Percentiles rank a stretch among this genome's conserved stretches.
phyloP scores from a whole-genome alignment of 2,329 filamentous ascomycete species.

The Byssochlamys sp. region DNA sequence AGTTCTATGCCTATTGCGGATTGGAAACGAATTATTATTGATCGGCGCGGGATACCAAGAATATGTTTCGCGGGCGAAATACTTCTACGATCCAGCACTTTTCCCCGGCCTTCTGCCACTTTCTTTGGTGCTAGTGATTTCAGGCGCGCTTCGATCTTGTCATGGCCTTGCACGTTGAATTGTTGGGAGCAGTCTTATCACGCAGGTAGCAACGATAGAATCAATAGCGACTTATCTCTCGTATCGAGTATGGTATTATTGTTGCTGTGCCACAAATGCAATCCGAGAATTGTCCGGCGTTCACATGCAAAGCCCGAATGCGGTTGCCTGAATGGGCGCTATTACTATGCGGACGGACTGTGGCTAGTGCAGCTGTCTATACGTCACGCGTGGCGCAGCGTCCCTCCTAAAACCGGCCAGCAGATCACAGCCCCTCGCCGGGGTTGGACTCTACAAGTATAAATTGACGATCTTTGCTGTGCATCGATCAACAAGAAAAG shows the following conservation, averaged over 20 bases:
- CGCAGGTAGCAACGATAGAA: neutral
- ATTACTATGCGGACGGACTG: conserved; percentile 6
- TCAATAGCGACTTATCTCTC: neutral
- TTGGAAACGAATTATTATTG: neutral
- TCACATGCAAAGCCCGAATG: conserved; percentile 1
- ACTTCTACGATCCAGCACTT: neutral
- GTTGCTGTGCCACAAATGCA: neutral
- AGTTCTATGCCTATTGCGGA: neutral
- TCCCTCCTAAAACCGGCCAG: conserved; percentile 2
- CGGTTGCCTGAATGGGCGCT: neutral
- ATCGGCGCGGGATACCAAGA: neutral
- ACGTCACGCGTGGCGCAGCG: conserved; percentile 28
- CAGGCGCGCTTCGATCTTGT: neutral
- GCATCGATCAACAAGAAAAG: neutral
- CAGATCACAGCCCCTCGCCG: neutral
- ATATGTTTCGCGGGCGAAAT: neutral
- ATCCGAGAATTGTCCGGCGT: neutral
- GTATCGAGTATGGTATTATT: neutral
- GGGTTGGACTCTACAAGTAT: neutral
- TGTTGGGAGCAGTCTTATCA: neutral
- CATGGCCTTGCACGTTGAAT: neutral
- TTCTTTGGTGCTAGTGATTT: neutral
- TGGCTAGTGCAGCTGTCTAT: conserved; percentile 20
- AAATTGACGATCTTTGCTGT: neutral
- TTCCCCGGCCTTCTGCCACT: neutral